Conservation (phyloP, 2,329 filamentous ascomycete genomes). For the Ascochyta lentis region DNA sequence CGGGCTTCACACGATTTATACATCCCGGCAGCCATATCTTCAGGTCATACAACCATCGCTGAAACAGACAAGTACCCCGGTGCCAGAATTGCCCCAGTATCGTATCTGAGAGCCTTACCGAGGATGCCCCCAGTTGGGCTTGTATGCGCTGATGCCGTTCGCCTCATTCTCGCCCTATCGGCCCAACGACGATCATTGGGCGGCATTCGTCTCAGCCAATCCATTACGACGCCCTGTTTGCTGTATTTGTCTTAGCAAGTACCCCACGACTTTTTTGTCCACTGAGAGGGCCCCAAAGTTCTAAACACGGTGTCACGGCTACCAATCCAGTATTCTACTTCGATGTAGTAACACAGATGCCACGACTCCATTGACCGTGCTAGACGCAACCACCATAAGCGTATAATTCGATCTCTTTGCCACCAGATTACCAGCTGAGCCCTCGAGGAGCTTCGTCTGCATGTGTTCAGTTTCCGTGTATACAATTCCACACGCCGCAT, state of each 20-base stretch:
- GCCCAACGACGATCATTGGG: constrained; percentile 38
- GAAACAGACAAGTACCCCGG: constrained; percentile 19
- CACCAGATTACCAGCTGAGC: constrained; percentile 19
- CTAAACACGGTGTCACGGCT: constrained; percentile 14
- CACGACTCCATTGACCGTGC: constrained; percentile 25
- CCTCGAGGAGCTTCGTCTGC: constrained; percentile 7
- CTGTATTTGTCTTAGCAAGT: constrained; percentile 11
- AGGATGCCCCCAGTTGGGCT: constrained; percentile 30
- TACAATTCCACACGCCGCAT: constrained; percentile 9
- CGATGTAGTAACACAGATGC: constrained; percentile 24
- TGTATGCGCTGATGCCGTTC: constrained; percentile 36
- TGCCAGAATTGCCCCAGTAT: constrained; percentile 15
- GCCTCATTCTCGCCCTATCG: constrained; percentile 40
- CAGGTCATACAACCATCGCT: constrained; percentile 14
- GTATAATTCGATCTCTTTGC: constrained; percentile 39
- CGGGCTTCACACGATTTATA: constrained; percentile 34
- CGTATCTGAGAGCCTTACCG: constrained; percentile 6
- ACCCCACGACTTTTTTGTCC: constrained; percentile 8
- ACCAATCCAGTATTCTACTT: constrained; percentile 11
- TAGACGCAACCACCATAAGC: constrained; percentile 13
- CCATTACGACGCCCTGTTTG: constrained; percentile 18
- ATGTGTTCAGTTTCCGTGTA: neutral
- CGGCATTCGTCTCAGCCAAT: constrained; percentile 29
- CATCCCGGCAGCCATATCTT: constrained; percentile 11
- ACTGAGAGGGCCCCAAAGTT: constrained; percentile 11